Percentiles rank a stretch among this genome's conserved stretches.
These are phyloP conservation scores for Neofusicoccum umdonicola DNA, from an alignment of 2,329 filamentous ascomycete species.

Conservation along the genomic window DNA sequence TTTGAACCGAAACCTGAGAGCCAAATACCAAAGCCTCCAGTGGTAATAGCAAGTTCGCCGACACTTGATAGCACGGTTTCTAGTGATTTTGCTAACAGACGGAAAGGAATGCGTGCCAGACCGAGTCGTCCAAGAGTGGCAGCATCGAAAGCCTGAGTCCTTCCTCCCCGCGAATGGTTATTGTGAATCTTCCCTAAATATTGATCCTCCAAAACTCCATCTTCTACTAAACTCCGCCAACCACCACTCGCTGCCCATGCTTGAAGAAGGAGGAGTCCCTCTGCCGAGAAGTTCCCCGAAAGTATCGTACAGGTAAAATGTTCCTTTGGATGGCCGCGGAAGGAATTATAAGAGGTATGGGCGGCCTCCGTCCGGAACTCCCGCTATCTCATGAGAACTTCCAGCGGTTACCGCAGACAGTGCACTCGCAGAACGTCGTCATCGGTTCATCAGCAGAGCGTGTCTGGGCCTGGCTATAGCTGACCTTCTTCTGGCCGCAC, in stretches of 20 bases:
- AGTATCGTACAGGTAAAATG: conserved; percentile 12
- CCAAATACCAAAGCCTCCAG: too few relatives aligned
- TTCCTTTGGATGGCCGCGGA: background rate
- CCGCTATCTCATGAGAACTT: conserved; percentile 41
- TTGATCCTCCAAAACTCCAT: conserved; percentile 2
- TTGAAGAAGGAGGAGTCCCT: background rate
- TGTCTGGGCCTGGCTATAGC: conserved; percentile 95
- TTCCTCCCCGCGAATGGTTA: background rate
- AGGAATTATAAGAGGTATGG: background rate
- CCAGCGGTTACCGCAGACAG: conserved; percentile 52
- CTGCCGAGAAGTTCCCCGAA: background rate
- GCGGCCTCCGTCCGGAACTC: background rate
- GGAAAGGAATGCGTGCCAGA: background rate
- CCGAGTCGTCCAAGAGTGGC: background rate
- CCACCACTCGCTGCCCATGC: conserved; percentile 11
- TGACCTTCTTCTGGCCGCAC: conserved; percentile 91
- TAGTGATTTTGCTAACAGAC: background rate
- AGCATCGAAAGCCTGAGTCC: background rate
- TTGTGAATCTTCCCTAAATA: background rate
- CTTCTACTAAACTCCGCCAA: conserved; percentile 8
- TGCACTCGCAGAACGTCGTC: conserved; percentile 57
- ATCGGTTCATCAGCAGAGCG: conserved; percentile 89
- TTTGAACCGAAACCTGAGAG: too few relatives aligned
- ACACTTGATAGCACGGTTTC: background rate
- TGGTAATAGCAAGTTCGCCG: background rate